These are phyloP conservation scores for Corymbia calophylla DNA, from an alignment of 441 rosid genomes.

Conservation along the genomic window DNA sequence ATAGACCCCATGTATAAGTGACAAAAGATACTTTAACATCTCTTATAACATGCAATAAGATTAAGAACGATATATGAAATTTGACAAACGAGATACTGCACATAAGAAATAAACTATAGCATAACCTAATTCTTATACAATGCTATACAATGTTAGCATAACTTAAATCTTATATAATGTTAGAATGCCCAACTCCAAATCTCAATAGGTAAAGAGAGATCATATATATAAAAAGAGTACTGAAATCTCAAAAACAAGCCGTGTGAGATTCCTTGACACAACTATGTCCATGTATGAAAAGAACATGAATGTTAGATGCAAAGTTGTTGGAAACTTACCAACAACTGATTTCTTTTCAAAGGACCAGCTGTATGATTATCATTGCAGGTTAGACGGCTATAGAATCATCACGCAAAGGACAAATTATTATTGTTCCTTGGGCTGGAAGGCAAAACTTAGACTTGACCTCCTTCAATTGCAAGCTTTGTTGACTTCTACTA, in stretches of 20 bases:
- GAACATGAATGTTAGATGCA: background rate
- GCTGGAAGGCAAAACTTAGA: background rate
- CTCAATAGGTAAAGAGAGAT: background rate
- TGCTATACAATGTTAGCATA: no score
- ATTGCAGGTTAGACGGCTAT: background rate
- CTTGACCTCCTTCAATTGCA: background rate
- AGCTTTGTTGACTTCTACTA: background rate
- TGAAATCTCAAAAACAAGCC: background rate
- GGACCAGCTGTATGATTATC: background rate
- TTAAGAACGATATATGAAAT: accelerated
- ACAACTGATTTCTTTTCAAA: no score
- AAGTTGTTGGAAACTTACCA: background rate
- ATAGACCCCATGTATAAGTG: background rate
- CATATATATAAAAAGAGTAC: background rate
- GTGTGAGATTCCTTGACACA: background rate
- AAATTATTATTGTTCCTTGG: background rate
- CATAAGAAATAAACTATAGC: background rate
- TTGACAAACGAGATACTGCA: accelerated
- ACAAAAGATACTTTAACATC: background rate
- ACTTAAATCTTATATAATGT: background rate
- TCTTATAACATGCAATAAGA: background rate
- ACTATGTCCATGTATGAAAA: background rate
- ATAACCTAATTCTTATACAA: no score
- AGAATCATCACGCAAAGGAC: background rate
- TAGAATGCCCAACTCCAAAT: background rate